phyloP scores from a whole-genome alignment of 805 yeast genomes.

The Yarrowia osloensis region DNA sequence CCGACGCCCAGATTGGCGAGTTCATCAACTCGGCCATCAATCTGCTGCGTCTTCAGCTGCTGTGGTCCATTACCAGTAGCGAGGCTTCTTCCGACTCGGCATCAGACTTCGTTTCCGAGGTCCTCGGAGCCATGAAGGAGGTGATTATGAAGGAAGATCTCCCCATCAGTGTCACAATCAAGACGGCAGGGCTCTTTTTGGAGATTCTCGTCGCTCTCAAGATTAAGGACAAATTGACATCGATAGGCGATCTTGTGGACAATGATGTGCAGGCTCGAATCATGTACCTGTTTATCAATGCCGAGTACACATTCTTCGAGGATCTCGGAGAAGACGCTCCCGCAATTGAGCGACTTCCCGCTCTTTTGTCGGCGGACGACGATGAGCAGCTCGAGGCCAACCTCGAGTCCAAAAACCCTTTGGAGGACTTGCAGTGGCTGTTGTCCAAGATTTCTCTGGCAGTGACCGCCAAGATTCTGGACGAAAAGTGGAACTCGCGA shows the following conservation, averaged over 20 bases:
- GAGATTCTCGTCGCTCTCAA: slow-evolving; percentile 13
- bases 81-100: background rate
- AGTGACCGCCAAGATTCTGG: background rate
- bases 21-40: slow-evolving; percentile 16
- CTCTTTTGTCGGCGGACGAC: slow-evolving; percentile 4
- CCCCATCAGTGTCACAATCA: background rate
- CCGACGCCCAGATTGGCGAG: background rate
- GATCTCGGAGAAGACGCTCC: background rate
- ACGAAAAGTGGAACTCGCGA: slow-evolving; percentile 27
- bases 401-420: background rate
- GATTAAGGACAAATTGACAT: slow-evolving; percentile 1
- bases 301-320: slow-evolving; percentile 22
- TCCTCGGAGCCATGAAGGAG: slow-evolving; percentile 1
- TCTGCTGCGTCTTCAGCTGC: slow-evolving; percentile 14
- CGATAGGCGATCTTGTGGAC: background rate
- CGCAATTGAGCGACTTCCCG: slow-evolving; percentile 2
- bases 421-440: slow-evolving; percentile 18
- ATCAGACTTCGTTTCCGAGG: background rate
- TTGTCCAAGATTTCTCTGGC: slow-evolving; percentile 17
- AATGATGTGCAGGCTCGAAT: background rate
- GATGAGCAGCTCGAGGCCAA: background rate
- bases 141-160: slow-evolving; percentile 2
- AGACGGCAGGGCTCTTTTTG: slow-evolving; percentile 7
- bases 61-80: slow-evolving; percentile 1
- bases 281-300: slow-evolving; percentile 14